Conservation (phyloP, 2,329 filamentous ascomycete species). For the Colletotrichum zoysiae region DNA sequence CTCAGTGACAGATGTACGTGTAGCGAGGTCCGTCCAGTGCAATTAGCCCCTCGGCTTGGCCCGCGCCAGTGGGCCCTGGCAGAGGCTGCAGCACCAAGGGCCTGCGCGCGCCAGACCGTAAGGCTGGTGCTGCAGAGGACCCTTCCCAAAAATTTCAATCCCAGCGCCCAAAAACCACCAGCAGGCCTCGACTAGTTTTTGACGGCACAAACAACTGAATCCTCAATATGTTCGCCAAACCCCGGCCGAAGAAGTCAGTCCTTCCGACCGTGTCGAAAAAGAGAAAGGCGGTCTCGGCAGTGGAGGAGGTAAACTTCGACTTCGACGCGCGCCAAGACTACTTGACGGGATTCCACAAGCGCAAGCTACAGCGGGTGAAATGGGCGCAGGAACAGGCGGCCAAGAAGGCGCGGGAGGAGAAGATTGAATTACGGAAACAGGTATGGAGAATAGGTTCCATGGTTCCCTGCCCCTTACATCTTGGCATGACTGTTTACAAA, state of each 20-base stretch:
- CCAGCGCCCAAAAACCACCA: slow-evolving; percentile 27
- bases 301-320: slow-evolving; percentile 91
- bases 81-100: slow-evolving; percentile 32
- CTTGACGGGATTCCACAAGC: slow-evolving; percentile 96
- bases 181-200: slow-evolving; percentile 4
- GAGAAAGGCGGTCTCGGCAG: slow-evolving; percentile 68
- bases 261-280: slow-evolving; percentile 75
- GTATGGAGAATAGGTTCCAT: slow-evolving; percentile 57
- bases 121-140: slow-evolving; percentile 31
- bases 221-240: slow-evolving; percentile 65
- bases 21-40: slow-evolving; percentile 31
- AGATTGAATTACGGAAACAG: slow-evolving; percentile 78
- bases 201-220: slow-evolving; percentile 22
- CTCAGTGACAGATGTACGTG: slow-evolving; percentile 22
- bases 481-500: background rate
- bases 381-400: slow-evolving; percentile 85
- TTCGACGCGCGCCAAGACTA: slow-evolving; percentile 83
- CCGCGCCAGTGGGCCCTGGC: slow-evolving; percentile 40
- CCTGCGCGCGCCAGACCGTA: slow-evolving; percentile 18
- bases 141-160: slow-evolving; percentile 27
- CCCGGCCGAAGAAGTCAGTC: slow-evolving; percentile 67
- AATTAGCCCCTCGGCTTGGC: slow-evolving; percentile 40
- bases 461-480: background rate
- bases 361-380: slow-evolving; percentile 88
- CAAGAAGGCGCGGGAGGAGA: slow-evolving; percentile 83